Base-by-base conservation (phyloP, 139 green algal genomes). In the Tetraselmis striata region DNA sequence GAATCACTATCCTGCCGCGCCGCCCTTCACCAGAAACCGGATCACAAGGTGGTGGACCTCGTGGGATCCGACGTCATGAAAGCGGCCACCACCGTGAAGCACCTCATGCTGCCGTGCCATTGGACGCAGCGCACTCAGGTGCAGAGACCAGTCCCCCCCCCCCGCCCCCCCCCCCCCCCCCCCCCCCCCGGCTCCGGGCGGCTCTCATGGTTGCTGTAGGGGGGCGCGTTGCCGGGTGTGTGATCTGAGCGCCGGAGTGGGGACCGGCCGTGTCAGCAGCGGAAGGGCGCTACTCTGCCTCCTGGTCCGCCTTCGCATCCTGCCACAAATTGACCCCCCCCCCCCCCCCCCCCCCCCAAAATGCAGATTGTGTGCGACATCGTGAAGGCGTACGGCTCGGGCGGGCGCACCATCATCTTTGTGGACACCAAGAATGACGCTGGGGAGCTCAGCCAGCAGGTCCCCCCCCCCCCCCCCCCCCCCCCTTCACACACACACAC, bases 361-460 rank as follows among this genome's bases (percentile, higher is more conserved):
- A n/a, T n/a, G n/a, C 32, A 45, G 1, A 84, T 98, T 27, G 45
- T 67, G 45, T 67, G 45, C 45, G 45, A 67, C 18, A 67, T 67
- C 45, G 45, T 67, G 11, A 67, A 67, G 45, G 45, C 45, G 5
- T 67, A 67, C 45, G 45, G 45, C 5, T 25, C 45, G 11, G 18
- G 45, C 45, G 45, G 45, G 11, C 45, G 45, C 45, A 67, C 91
- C 81, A 99, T 99, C 74, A 88, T 98, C 5, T 99, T 99, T 89
- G 95, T 92, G 0, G 95, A 99, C 79, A 98, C 95, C 77, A 99
- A 99, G 92, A 94, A 91, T 76, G 96, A 98, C 81, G 93, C 91
- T 5, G 93, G 95, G 67, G 94, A 98, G 86, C 87, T 98, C 18
- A 25, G 11, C 18, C 45, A 67, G 18, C 45, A 67, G 45, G 45